Evolutionary conservation across 768 basidiomycete genomes (phyloP).

Genomic region (Fomitopsis serialis): DNA sequence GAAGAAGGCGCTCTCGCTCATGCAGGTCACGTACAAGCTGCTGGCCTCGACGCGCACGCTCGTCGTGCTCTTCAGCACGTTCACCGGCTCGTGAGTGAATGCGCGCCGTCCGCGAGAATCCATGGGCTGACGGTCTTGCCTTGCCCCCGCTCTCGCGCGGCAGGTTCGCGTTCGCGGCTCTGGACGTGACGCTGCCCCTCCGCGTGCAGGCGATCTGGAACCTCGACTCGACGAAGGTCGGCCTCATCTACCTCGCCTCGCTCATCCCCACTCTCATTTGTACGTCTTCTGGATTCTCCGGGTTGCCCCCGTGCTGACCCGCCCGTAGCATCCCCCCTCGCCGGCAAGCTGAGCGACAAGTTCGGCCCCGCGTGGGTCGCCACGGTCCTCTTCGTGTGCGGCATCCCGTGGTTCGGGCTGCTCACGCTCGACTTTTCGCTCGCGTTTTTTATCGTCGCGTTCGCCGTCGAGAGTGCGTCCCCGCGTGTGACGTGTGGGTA

Average conservation of each 20-base stretch:
- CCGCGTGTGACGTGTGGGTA: not conserved
- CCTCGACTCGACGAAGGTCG: conserved; percentile 33
- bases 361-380: not conserved
- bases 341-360: not conserved
- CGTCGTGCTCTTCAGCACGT: conserved; percentile 15
- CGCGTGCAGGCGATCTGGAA: conserved; percentile 22
- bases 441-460: conserved; percentile 1
- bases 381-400: conserved; percentile 8
- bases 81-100: conserved; percentile 25
- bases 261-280: not conserved
- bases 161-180: conserved; percentile 14
- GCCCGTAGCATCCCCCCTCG: not conserved
- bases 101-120: not conserved
- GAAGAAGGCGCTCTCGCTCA: not conserved
- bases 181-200: conserved; percentile 25
- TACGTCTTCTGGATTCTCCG: not conserved
- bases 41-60: conserved; percentile 12
- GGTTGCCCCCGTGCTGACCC: not conserved
- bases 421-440: not conserved
- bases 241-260: conserved; percentile 26
- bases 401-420: not conserved
- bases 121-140: too few species aligned
- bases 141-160: not conserved
- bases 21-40: conserved; percentile 11
- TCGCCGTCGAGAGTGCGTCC: not conserved